Conservation (phyloP, 2,329 filamentous ascomycete genomes). For the Fusarium subglutinans region DNA sequence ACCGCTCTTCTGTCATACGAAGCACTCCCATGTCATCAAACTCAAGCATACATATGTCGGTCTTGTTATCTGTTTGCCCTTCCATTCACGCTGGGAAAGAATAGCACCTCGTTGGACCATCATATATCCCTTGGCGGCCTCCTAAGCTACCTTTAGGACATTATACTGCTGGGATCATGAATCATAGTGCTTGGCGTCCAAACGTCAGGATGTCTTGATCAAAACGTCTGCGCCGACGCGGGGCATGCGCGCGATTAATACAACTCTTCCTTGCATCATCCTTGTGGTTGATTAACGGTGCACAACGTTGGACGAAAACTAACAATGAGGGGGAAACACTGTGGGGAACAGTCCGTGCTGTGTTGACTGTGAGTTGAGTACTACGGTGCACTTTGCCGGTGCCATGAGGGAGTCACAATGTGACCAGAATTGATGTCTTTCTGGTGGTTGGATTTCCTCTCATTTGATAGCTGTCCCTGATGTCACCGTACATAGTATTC, state of each 20-base stretch:
- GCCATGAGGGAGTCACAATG: neutral
- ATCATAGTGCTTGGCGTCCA: constrained; percentile 18
- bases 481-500: constrained; percentile 14
- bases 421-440: neutral
- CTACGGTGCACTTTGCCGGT: constrained; percentile 11
- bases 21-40: neutral
- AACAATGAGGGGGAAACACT: constrained; percentile 12
- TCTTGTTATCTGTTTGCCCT: constrained; percentile 10
- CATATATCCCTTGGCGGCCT: constrained; percentile 3
- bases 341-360: constrained; percentile 2
- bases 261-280: constrained; percentile 31
- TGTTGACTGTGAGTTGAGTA: neutral
- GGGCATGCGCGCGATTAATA: constrained; percentile 28
- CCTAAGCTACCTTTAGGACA: neutral
- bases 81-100: neutral
- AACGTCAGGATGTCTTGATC: constrained; percentile 22
- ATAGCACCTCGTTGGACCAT: neutral
- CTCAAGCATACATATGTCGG: constrained; percentile 18
- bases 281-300: constrained; percentile 25
- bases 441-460: neutral
- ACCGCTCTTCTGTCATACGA: constrained; percentile 17
- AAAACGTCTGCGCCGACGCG: constrained; percentile 27
- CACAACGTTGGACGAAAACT: constrained; percentile 7
- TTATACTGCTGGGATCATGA: constrained; percentile 18
- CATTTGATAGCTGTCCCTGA: constrained; percentile 7